Conservation (phyloP, 192 early-diverging fungal species). For the Chytriomyces sp. region DNA sequence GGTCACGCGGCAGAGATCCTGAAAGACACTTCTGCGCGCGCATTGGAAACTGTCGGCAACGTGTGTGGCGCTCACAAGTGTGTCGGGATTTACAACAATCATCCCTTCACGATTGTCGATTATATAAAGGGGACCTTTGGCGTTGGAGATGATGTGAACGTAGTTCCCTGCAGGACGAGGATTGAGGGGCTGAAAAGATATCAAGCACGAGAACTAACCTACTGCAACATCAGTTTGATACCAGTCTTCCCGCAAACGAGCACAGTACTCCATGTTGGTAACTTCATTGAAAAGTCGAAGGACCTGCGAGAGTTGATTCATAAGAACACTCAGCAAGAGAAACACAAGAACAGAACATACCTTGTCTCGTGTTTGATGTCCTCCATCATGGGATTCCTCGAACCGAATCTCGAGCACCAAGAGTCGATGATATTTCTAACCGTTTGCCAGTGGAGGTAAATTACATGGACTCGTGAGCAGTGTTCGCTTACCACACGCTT, state of each 20-base stretch:
- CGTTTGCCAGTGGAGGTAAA: no score
- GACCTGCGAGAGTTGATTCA: conserved; percentile 5
- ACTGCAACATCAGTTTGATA: conserved; percentile 51
- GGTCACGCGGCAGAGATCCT: conserved; percentile 58
- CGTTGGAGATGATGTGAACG: conserved; percentile 58
- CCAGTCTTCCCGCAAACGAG: conserved; percentile 74
- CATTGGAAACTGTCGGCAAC: conserved; percentile 78
- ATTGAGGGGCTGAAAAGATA: conserved; percentile 9
- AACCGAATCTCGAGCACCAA: conserved; percentile 40
- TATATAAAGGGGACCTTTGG: conserved; percentile 39
- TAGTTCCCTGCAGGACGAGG: conserved; percentile 57
- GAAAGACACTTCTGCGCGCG: conserved; percentile 74
- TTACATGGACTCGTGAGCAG: no score
- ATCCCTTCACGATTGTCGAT: conserved; percentile 63
- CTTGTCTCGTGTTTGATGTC: conserved; percentile 16
- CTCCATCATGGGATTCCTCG: conserved; percentile 7
- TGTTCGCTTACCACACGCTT: neutral
- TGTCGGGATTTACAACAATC: conserved; percentile 81
- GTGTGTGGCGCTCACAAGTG: conserved; percentile 73
- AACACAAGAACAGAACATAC: neutral
- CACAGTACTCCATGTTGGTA: conserved; percentile 16
- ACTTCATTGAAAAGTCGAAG: conserved; percentile 41
- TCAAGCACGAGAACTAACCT: conserved; percentile 24
- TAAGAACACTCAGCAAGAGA: neutral
- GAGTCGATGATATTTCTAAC: conserved; percentile 36